Conservation (phyloP, 2,329 filamentous ascomycete genomes). For the Alternaria arborescens region DNA sequence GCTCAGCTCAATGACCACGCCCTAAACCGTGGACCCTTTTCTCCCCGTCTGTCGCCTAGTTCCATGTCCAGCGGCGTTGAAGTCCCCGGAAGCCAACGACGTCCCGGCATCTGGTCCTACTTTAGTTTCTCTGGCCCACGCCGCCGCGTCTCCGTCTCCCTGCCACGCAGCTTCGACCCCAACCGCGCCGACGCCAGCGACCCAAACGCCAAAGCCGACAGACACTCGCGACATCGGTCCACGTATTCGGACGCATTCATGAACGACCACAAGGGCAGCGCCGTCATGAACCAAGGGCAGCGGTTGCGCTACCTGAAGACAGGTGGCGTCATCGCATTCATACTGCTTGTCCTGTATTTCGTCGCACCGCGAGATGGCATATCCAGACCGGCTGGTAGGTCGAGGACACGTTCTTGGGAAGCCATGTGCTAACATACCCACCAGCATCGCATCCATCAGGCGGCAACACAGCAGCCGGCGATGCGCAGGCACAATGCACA, state of each 20-base stretch:
- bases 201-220: slow-evolving; percentile 58
- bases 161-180: slow-evolving; percentile 53
- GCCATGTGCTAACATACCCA: not conserved
- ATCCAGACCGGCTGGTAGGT: slow-evolving; percentile 37
- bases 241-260: slow-evolving; percentile 52
- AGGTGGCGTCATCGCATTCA: slow-evolving; percentile 65
- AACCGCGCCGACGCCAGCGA: slow-evolving; percentile 48
- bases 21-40: slow-evolving; percentile 33
- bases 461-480: slow-evolving; percentile 61
- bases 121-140: slow-evolving; percentile 60
- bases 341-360: slow-evolving; percentile 66
- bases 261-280: slow-evolving; percentile 55
- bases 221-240: slow-evolving; percentile 50
- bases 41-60: slow-evolving; percentile 32
- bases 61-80: slow-evolving; percentile 65
- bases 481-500: slow-evolving; percentile 76
- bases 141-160: slow-evolving; percentile 61
- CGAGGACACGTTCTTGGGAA: not conserved
- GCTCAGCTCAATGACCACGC: slow-evolving; percentile 30
- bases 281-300: slow-evolving; percentile 70
- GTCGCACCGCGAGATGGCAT: slow-evolving; percentile 57
- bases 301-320: slow-evolving; percentile 69
- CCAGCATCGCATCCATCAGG: slow-evolving; percentile 35
- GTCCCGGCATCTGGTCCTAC: slow-evolving; percentile 63
- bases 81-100: slow-evolving; percentile 53